Conservation (phyloP, 2,329 filamentous ascomycete species). For the Colletotrichum melonis region DNA sequence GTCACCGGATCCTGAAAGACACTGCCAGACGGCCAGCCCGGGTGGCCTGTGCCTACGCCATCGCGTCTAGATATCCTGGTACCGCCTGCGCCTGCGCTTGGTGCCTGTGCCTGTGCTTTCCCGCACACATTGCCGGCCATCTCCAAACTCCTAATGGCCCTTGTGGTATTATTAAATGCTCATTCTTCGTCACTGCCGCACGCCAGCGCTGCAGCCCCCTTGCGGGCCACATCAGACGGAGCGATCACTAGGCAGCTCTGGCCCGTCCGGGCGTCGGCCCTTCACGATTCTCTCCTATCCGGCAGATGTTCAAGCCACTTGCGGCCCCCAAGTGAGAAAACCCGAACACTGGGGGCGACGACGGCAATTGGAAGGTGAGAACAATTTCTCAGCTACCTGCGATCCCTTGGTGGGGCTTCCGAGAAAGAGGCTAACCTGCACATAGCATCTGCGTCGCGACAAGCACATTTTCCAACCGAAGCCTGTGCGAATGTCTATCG, state of each 20-base stretch:
- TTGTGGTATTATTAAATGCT: slow-evolving; percentile 17
- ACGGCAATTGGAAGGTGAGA: neutral
- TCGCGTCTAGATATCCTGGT: neutral
- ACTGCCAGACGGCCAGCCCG: slow-evolving; percentile 26
- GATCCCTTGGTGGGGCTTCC: slow-evolving; percentile 4
- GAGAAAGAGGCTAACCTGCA: neutral
- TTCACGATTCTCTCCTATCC: neutral
- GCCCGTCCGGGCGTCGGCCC: neutral
- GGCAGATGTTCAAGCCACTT: slow-evolving; percentile 15
- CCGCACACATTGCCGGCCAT: neutral
- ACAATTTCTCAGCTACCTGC: neutral
- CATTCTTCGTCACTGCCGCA: slow-evolving; percentile 19
- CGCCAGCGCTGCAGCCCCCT: slow-evolving; percentile 3
- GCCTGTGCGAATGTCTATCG: slow-evolving; percentile 22
- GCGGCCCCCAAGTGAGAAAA: slow-evolving; percentile 10
- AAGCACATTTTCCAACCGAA: neutral
- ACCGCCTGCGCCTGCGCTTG: slow-evolving; percentile 22
- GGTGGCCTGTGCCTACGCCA: slow-evolving; percentile 27
- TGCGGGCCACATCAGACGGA: slow-evolving; percentile 18
- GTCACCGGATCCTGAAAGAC: slow-evolving; percentile 28
- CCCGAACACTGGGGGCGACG: slow-evolving; percentile 5
- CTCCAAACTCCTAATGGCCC: slow-evolving; percentile 22
- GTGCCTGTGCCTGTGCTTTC: slow-evolving; percentile 9
- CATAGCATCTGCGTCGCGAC: slow-evolving; percentile 1
- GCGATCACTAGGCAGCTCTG: slow-evolving; percentile 3